These are phyloP conservation scores for Darksidea phi DNA, from an alignment of 495 filamentous ascomycete species.

Conservation along the genomic window DNA sequence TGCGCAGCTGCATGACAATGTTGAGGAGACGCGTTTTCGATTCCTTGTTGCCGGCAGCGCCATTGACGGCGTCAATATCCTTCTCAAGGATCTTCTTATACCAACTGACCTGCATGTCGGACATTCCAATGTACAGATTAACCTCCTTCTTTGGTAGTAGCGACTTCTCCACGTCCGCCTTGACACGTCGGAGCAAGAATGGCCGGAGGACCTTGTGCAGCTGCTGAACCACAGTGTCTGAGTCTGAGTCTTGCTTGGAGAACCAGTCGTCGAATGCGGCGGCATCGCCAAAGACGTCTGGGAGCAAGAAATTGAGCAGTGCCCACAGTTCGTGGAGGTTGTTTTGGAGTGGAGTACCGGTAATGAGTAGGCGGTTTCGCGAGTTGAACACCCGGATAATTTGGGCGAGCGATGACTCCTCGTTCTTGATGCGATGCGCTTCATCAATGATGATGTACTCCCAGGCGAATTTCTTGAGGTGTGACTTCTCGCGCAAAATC, in stretches of 20 bases:
- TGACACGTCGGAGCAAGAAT: constrained; percentile 93
- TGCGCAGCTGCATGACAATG: constrained; percentile 99
- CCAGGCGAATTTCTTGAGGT: constrained; percentile 97
- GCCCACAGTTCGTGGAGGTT: constrained; percentile 99
- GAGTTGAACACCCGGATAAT: constrained; percentile 98
- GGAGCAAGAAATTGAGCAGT: constrained; percentile 91
- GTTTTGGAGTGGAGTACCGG: constrained; percentile 96
- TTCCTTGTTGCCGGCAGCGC: constrained; percentile 91
- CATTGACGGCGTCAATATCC: constrained; percentile 98
- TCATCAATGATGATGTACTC: constrained; percentile 99
- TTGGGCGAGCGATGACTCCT: constrained; percentile 94
- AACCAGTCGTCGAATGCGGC: constrained; percentile 99
- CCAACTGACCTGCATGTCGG: constrained; percentile 99
- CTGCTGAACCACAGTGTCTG: constrained; percentile 96
- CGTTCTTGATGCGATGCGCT: constrained; percentile 98
- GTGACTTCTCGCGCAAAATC: constrained; percentile 91
- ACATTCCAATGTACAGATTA: constrained; percentile 97
- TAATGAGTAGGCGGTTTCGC: constrained; percentile 91
- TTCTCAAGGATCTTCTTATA: constrained; percentile 99
- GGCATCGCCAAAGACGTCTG: constrained; percentile 95
- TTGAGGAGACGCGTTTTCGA: constrained; percentile 99
- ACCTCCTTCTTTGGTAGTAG: constrained; percentile 95
- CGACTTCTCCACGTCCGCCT: constrained; percentile 98
- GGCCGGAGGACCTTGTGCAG: constrained; percentile 90
- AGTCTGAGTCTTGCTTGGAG: constrained; percentile 78